Conservation (phyloP, 352 stramenopile species). For the Phytopythium aichiense region DNA sequence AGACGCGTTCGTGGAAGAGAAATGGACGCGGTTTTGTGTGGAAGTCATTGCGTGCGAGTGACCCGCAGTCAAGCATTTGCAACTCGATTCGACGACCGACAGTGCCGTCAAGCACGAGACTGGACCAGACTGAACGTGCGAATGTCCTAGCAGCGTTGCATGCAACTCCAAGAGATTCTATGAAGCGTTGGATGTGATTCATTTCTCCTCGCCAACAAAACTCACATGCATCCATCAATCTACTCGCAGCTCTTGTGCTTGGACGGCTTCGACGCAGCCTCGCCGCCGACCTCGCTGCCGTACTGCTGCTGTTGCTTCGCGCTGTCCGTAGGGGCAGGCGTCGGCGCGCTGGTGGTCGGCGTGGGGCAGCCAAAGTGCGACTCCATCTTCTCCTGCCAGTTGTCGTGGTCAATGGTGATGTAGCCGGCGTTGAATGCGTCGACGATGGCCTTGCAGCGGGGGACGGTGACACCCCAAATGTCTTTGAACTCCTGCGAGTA, state of each 20-base stretch:
- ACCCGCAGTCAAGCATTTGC: too few relatives aligned
- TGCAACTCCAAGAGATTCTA: too few relatives aligned
- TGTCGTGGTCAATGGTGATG: slow-evolving; percentile 18
- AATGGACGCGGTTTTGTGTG: too few relatives aligned
- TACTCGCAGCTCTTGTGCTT: slow-evolving; percentile 6
- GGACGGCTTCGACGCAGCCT: neutral
- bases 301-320: neutral
- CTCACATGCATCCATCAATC: neutral
- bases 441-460: slow-evolving; percentile 40
- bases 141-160: too few relatives aligned
- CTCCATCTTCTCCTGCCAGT: slow-evolving; percentile 37
- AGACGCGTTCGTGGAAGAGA: too few relatives aligned
- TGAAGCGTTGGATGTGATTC: too few relatives aligned
- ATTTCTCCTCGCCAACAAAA: too few relatives aligned
- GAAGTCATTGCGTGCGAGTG: too few relatives aligned
- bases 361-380: slow-evolving; percentile 38
- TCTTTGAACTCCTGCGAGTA: slow-evolving; percentile 42
- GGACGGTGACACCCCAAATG: slow-evolving; percentile 29
- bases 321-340: neutral
- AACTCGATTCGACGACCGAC: too few relatives aligned
- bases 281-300: neutral
- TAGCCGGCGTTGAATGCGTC: slow-evolving; percentile 36
- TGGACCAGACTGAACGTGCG: too few relatives aligned
- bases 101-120: too few relatives aligned
- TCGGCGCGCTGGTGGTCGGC: slow-evolving; percentile 11